Percentiles rank a stretch among this genome's conserved stretches.
These are phyloP conservation scores for Porphyrellus cyaneotinctus DNA, from an alignment of 768 basidiomycete genomes.

Conservation along the genomic window DNA sequence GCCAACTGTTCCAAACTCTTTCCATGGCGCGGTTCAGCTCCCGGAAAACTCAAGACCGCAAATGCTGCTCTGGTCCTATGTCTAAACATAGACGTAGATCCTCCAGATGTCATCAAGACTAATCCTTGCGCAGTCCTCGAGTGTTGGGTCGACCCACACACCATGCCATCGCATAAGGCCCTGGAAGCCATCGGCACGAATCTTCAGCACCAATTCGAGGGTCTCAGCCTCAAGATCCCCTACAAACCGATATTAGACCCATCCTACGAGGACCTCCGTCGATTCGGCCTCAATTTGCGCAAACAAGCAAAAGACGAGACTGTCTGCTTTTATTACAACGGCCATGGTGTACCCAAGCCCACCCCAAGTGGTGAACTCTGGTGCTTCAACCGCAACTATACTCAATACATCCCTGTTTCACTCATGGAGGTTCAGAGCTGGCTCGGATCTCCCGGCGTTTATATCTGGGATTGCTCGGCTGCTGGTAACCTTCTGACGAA, in stretches of 20 bases:
- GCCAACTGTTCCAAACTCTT: conserved; percentile 61
- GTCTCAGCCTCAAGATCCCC: conserved; percentile 86
- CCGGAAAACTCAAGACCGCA: conserved; percentile 86
- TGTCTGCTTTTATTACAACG: conserved; percentile 95
- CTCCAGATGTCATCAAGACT: conserved; percentile 96
- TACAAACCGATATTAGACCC: conserved; percentile 96
- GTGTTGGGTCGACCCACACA: conserved; percentile 96
- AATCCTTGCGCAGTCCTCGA: conserved; percentile 92
- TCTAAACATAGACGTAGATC: conserved; percentile 95
- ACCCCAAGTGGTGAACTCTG: conserved; percentile 94
- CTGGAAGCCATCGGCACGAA: conserved; percentile 91
- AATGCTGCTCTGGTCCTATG: conserved; percentile 88
- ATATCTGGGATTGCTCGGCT: conserved; percentile 99
- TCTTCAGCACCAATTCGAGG: conserved; percentile 93
- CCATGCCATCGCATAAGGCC: conserved; percentile 88
- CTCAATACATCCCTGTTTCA: conserved; percentile 97
- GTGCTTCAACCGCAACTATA: conserved; percentile 97
- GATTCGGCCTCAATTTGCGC: conserved; percentile 78
- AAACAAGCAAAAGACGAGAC: conserved; percentile 92
- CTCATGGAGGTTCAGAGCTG: conserved; percentile 90
- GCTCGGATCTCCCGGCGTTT: conserved; percentile 93
- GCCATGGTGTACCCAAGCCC: conserved; percentile 96
- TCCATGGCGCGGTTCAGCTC: conserved; percentile 76
- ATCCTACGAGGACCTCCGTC: conserved; percentile 87
- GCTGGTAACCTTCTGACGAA: conserved; percentile 91